Base-by-base conservation (phyloP, 2,329 filamentous ascomycete species). In the Cladosporium sp. region DNA sequence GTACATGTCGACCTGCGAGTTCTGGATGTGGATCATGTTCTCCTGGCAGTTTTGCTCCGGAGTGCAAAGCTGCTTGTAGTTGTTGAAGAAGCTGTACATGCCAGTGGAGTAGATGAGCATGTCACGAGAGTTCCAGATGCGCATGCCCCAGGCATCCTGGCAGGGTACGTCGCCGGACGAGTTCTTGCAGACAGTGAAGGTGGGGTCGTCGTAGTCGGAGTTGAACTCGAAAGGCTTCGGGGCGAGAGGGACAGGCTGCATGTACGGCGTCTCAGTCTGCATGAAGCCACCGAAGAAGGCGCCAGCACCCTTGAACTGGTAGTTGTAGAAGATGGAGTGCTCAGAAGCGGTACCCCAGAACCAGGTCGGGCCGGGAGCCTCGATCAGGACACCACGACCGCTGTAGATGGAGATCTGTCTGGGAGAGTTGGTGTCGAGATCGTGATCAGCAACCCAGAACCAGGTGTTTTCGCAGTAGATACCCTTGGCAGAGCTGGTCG, bases 401-500 rank as follows among this genome's bases (percentile, higher is more conserved):
- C 71, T 75, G 84, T 61, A 67, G 49, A 67, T 50, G 18, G 68
- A 68, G 55, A 68, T 64, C 44, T 65, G 64, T 43, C 65, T 72
- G 48, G 70, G 71, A 38, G 58, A 56, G 44, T 64, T 60, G 9
- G 74, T 75, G 44, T 74, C 70, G 13, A 81, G 68, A 54, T 75
- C 74, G 65, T 82, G 79, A 58, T 82, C 78, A 1, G 77, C 76
- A 1, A 73, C 71, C 76, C 76, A 78, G 61, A 72, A 73, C 78
- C 76, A 80, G 54, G 72, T 70, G 56, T 78, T 79, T 60, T 82
- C 78, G 43, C 81, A 70, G 58, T 81, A 81, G 7, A 95, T 80
- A 62, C 89, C 91, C 57, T 90, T 87, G 44, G 73, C 73, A 1
- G 74, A 74, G 0, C 73, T 72, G 0, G 73, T 73, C 9, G 82